phyloP scores from a whole-genome alignment of 1,284 basidiomycete genomes.

The Coniophora puteana region DNA sequence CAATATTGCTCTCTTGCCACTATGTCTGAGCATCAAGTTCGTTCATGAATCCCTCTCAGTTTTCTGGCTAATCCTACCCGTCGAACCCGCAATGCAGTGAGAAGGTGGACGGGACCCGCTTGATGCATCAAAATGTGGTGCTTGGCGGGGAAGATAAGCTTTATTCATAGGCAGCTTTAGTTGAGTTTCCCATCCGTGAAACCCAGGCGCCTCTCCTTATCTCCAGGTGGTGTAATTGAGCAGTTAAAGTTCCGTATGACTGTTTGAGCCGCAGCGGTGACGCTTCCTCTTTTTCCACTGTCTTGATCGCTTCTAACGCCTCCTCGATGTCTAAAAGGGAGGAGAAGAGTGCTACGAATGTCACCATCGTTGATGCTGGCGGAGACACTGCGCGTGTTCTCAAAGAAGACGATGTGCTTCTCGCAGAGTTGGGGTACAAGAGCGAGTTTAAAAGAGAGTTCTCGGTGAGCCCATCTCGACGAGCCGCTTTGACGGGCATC shows the following conservation, averaged over 20 bases:
- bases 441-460: slow-evolving; percentile 76
- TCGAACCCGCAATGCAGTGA: too few relatives aligned
- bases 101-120: too few relatives aligned
- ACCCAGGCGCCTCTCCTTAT: neutral
- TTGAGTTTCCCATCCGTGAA: neutral
- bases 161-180: neutral
- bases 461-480: slow-evolving; percentile 42
- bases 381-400: slow-evolving; percentile 21
- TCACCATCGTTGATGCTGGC: slow-evolving; percentile 10
- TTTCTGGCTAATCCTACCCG: too few relatives aligned
- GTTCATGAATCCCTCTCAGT: too few relatives aligned
- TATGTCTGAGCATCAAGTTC: too few relatives aligned
- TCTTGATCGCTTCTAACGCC: neutral
- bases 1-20: too few relatives aligned
- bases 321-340: slow-evolving; percentile 17
- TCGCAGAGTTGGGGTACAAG: slow-evolving; percentile 70
- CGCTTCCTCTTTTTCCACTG: neutral
- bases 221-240: neutral
- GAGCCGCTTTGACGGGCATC: neutral
- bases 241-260: too few relatives aligned
- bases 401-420: slow-evolving; percentile 50
- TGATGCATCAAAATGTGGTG: too few relatives aligned
- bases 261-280: too few relatives aligned
- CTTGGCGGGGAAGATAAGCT: neutral
- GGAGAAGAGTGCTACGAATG: slow-evolving; percentile 9